Percentiles rank a stretch among this genome's conserved stretches.
These are phyloP conservation scores for Coemansia pectinata DNA, from an alignment of 192 early-diverging fungal species.

Conservation along the genomic window DNA sequence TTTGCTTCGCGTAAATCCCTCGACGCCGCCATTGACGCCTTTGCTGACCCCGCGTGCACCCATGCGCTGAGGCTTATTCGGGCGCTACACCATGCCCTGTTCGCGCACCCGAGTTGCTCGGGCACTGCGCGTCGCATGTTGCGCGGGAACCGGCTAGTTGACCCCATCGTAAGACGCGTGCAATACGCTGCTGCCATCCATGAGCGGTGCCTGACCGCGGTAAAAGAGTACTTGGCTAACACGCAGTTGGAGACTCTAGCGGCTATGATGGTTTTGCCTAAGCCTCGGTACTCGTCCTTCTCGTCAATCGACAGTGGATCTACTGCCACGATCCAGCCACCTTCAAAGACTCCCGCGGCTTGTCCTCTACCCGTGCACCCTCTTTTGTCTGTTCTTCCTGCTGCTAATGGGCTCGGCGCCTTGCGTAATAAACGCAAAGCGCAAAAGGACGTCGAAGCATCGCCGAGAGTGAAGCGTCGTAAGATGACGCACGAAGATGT, in stretches of 20 bases:
- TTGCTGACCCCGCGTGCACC: slow-evolving; percentile 26
- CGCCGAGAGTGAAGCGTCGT: slow-evolving; percentile 42
- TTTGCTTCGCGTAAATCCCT: slow-evolving; percentile 22
- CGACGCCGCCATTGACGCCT: slow-evolving; percentile 24
- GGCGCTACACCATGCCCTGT: slow-evolving; percentile 29
- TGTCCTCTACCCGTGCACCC: background rate
- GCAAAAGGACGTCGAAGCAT: slow-evolving; percentile 30
- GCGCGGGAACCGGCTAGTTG: slow-evolving; percentile 41
- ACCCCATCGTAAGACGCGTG: slow-evolving; percentile 39
- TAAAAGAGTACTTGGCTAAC: slow-evolving; percentile 11
- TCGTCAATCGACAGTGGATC: background rate
- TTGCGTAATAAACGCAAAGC: slow-evolving; percentile 22
- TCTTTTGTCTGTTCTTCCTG: background rate
- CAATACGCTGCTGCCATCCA: slow-evolving; percentile 45
- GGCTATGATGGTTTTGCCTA: slow-evolving; percentile 12
- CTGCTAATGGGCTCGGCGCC: background rate
- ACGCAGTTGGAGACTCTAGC: slow-evolving; percentile 16
- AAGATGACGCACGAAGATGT: slow-evolving; percentile 34
- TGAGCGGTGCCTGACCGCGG: slow-evolving; percentile 21
- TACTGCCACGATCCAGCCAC: background rate
- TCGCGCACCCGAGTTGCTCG: slow-evolving; percentile 35
- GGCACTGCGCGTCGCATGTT: slow-evolving; percentile 34
- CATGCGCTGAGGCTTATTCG: slow-evolving; percentile 27
- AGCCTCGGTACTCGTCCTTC: background rate
- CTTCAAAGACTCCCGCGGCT: background rate